Evolutionary conservation across 805 yeast species (phyloP).

Genomic region (Metschnikowia colocasiae): DNA sequence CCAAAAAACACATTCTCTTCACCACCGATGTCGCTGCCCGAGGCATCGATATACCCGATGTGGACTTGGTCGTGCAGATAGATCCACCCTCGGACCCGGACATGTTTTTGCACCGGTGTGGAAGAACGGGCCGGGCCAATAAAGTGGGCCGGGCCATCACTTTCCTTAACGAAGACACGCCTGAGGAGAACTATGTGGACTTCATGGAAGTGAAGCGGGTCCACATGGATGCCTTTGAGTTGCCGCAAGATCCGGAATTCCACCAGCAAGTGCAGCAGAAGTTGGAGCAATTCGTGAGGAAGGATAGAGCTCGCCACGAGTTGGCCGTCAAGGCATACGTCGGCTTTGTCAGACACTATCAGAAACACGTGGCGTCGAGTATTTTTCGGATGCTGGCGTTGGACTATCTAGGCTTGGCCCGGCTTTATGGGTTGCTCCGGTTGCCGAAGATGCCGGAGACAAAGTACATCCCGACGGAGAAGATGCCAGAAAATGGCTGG

Average conservation of each 20-base stretch:
- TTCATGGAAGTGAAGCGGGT: constrained; percentile 72
- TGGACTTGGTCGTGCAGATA: constrained; percentile 86
- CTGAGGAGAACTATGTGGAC: constrained; percentile 78
- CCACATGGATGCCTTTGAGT: constrained; percentile 39
- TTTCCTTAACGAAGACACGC: constrained; percentile 61
- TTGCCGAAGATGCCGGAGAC: constrained; percentile 95
- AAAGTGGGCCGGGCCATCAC: constrained; percentile 75
- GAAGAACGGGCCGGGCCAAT: constrained; percentile 93
- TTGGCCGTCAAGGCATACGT: constrained; percentile 76
- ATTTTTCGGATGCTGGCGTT: constrained; percentile 73
- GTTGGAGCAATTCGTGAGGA: constrained; percentile 53
- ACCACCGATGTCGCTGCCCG: constrained; percentile 99
- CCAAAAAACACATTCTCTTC: constrained; percentile 58
- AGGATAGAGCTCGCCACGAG: constrained; percentile 80
- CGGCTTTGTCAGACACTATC: constrained; percentile 76
- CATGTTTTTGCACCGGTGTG: constrained; percentile 88
- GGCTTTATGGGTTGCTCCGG: constrained; percentile 73
- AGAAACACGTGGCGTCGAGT: constrained; percentile 84
- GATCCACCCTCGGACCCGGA: constrained; percentile 96
- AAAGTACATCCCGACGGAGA: constrained; percentile 42
- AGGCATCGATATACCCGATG: constrained; percentile 93
- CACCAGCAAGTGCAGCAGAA: constrained; percentile 26
- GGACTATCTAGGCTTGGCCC: constrained; percentile 70
- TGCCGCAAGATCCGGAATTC: constrained; percentile 21
- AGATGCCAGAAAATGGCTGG: constrained; percentile 74